phyloP scores from a whole-genome alignment of 2,329 filamentous ascomycete genomes.

The Cordyceps sp. region DNA sequence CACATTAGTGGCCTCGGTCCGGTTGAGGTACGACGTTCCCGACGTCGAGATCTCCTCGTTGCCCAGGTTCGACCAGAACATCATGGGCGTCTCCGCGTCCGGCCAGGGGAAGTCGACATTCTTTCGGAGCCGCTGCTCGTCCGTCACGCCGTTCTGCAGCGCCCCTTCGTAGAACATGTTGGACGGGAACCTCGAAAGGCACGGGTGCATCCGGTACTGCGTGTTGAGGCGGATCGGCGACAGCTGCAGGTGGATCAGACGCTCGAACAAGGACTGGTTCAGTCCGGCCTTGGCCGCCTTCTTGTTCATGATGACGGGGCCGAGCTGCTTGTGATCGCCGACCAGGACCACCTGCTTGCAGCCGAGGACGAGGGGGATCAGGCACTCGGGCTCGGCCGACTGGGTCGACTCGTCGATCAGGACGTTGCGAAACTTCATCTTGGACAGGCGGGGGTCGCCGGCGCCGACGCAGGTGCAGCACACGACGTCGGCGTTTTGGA shows the following conservation, averaged over 20 bases:
- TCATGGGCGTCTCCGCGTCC: slow-evolving; percentile 87
- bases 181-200: slow-evolving; percentile 89
- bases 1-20: slow-evolving; percentile 90
- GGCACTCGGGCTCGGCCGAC: slow-evolving; percentile 93
- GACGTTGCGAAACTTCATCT: slow-evolving; percentile 97
- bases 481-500: slow-evolving; percentile 91
- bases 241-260: slow-evolving; percentile 79
- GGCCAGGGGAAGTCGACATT: slow-evolving; percentile 99
- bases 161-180: slow-evolving; percentile 99
- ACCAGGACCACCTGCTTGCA: slow-evolving; percentile 99
- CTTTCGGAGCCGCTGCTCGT: slow-evolving; percentile 69
- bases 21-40: slow-evolving; percentile 94
- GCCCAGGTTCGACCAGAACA: slow-evolving; percentile 98
- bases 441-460: slow-evolving; percentile 83
- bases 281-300: slow-evolving; percentile 95
- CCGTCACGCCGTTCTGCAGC: slow-evolving; percentile 89
- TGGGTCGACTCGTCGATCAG: slow-evolving; percentile 97
- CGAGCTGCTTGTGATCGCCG: slow-evolving; percentile 93
- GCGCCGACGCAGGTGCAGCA: slow-evolving; percentile 98
- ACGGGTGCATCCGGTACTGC: slow-evolving; percentile 98
- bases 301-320: slow-evolving; percentile 99
- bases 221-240: slow-evolving; percentile 87
- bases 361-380: slow-evolving; percentile 92
- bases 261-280: slow-evolving; percentile 97
- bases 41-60: slow-evolving; percentile 97